Base-by-base conservation (phyloP, 345 rosid species). In the Citrus unshiu region DNA sequence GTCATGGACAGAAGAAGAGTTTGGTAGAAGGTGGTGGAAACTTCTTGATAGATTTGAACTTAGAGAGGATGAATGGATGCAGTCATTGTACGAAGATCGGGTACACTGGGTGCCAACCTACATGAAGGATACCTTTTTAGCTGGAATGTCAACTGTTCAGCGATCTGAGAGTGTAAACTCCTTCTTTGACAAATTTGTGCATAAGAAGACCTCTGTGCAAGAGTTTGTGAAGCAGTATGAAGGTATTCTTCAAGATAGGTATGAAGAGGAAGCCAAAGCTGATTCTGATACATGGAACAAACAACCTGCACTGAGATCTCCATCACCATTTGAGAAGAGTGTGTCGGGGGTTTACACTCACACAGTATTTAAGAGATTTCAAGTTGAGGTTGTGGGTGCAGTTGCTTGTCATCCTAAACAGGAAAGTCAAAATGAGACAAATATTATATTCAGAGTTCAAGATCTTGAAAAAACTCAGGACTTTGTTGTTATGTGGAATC, bases 301-400 rank as follows among this genome's bases (percentile, higher is more conserved):
- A 71, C 88, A 85, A 68, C 88, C 89, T 16, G 39, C 82, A 29
- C 62, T 88, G 59, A 89, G 78, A 82, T 88, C 91, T 73, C 89
- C 91, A 5, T 89, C 92, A 0, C 92, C 89, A n/a, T 85, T 85
- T 80, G 92, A 88, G 81, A 88, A 88, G 81, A 78, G 81, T 78
- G 83, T 86, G 25, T 83, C 88, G 3, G 83, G 80, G 68, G 43
- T 86, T 25, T 89, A 89, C 79, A 88, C 92, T 22, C 83, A 84
- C 68, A 85, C 88, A 29, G 80, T 89, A 22, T 88, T 89, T 72
- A 89, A 81, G 81, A 89, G 75, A 76, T 86, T 88, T 79, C 91
- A 89, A 77, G 81, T 72, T 69, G 92, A 89, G 83, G 86, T 88
- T 51, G 73, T 88, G 43, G 91, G 92, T 51, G 91, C 86, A 29